Base-by-base conservation (phyloP, 352 stramenopile species). In the Sclerospora graminicola region DNA sequence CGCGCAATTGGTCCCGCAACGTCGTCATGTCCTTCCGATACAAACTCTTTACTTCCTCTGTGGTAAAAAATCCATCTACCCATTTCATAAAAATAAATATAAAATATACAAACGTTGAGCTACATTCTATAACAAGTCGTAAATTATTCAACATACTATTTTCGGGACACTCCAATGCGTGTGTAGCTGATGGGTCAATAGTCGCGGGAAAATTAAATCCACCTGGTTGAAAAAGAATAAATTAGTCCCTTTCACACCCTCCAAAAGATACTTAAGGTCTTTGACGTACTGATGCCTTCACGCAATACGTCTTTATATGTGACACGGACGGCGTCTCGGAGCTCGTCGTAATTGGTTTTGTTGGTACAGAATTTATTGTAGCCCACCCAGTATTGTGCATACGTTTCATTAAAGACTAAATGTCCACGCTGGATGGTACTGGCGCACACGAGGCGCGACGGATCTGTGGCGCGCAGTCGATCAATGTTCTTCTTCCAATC, bases 401-500 rank as follows among this genome's bases (percentile, higher is more conserved):
- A 90, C 28, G 79, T 86, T 66, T 90, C 79, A 49, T 90, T 90
- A 51, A 90, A 90, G 7, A 90, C 79, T 31, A 90, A 45, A 60
- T 90, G 79, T 19, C 79, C 79, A 40, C 79, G 73, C 58, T 88
- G 76, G 38, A 90, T 76, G 36, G 69, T 90, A 54, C 73, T 87
- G 26, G 79, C 79, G 44, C 74, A 85, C 44, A 90, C 79, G 32
- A 90, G 69, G 13, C 79, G 73, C 32, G 69, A 83, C 42, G 79
- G 79, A 48, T 90, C 79, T 34, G 79, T 90, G 30, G 79, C 76
- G 2, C 62, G 60, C 45, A 90, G 54, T 8, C 76, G 73, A 21
- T 87, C 71, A 26, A 87, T 68, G 63, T 90, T 90, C 51, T 87
- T 86, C 69, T 87, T 88, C 79, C 79, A 90, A 62, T 90, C 79